These are phyloP conservation scores for Globisporangium canariense DNA, from an alignment of 352 stramenopile species.

Conservation along the genomic window DNA sequence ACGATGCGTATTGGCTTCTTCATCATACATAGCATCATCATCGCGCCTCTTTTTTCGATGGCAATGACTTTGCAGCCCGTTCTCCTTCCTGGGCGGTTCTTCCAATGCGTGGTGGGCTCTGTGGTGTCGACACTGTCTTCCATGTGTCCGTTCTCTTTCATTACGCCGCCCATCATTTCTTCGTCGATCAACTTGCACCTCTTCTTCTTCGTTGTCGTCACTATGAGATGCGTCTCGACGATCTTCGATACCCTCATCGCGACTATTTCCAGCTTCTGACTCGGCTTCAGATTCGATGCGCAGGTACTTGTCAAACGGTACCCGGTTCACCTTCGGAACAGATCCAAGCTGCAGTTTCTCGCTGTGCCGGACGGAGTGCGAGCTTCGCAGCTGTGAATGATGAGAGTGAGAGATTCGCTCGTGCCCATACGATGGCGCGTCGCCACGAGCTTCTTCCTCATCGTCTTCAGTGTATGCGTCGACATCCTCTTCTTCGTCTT, in stretches of 20 bases:
- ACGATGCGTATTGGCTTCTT: neutral
- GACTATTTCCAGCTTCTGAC: neutral
- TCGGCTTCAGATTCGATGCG: conserved; percentile 9
- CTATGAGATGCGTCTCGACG: neutral
- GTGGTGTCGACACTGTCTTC: no score
- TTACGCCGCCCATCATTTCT: neutral
- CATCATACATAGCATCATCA: neutral
- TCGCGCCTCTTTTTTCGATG: neutral
- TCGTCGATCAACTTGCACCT: neutral
- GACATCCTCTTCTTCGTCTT: neutral
- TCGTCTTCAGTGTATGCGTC: neutral
- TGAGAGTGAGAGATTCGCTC: neutral
- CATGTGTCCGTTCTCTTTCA: neutral
- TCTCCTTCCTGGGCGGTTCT: neutral
- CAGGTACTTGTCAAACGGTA: conserved; percentile 15
- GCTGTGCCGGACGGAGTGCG: neutral
- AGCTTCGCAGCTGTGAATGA: neutral
- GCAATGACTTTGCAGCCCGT: neutral
- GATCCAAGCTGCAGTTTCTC: neutral
- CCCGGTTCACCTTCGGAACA: conserved; percentile 7
- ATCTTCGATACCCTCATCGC: neutral
- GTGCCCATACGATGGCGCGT: no score
- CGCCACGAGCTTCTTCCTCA: neutral
- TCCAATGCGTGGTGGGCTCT: neutral
- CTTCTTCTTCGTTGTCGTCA: neutral